These are phyloP conservation scores for Solanum aculeatissimum DNA, from an alignment of 305 asterid species.

Conservation along the genomic window DNA sequence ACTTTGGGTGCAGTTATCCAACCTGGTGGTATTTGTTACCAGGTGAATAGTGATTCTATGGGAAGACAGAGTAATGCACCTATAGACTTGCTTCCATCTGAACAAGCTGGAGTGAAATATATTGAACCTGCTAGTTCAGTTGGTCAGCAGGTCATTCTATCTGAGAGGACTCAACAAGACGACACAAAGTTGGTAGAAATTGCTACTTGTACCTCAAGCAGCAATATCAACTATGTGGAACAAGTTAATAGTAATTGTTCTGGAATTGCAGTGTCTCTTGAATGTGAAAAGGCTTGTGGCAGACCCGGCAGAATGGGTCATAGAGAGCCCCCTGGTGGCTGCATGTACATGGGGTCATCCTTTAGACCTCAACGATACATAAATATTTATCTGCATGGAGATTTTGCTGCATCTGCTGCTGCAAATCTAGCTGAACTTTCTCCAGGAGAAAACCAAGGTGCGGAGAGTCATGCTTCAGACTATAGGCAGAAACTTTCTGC, in stretches of 20 bases:
- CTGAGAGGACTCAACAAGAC: conserved; percentile 20
- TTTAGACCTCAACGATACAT: conserved; percentile 54
- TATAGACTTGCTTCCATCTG: conserved; percentile 9
- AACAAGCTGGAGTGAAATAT: background rate
- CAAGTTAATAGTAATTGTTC: conserved; percentile 14
- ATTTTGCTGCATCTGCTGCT: conserved; percentile 91
- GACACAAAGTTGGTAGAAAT: conserved; percentile 18
- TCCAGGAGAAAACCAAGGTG: conserved; percentile 49
- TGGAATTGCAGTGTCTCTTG: conserved; percentile 9
- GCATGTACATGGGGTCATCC: conserved; percentile 58
- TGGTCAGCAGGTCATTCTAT: conserved; percentile 15
- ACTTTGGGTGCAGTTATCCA: conserved; percentile 7
- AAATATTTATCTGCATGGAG: conserved; percentile 78
- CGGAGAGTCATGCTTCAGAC: conserved; percentile 31
- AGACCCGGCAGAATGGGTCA: background rate
- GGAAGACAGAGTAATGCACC: conserved; percentile 7
- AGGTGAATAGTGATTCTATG: background rate
- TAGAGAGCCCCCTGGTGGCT: background rate
- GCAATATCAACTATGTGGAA: conserved; percentile 13
- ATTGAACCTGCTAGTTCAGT: conserved; percentile 14
- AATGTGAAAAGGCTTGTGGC: background rate
- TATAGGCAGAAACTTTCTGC: conserved; percentile 49
- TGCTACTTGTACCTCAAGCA: conserved; percentile 14
- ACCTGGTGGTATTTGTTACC: conserved; percentile 1
- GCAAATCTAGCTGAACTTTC: conserved; percentile 68